A percentile compares a stretch with the other conserved stretches of the same genome.
Evolutionary conservation across 352 stramenopile genomes (phyloP).

Genomic region (Phytophthora palmivora): DNA sequence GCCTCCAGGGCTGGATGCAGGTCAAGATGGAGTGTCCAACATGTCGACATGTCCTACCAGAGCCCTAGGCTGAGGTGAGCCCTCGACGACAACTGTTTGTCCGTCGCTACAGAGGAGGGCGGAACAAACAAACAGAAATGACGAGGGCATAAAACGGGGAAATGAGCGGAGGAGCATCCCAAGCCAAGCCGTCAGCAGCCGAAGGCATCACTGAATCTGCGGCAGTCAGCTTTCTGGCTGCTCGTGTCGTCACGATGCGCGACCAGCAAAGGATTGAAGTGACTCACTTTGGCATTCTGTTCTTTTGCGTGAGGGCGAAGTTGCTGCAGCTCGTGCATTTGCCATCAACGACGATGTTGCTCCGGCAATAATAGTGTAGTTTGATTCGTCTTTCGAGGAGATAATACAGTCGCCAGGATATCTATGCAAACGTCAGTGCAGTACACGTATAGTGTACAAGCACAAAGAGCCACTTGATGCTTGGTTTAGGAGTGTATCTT

Average conservation of each 20-base stretch:
- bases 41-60: constrained; percentile 91
- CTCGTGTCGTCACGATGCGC: constrained; percentile 18
- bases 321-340: constrained; percentile 18
- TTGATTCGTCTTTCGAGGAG: constrained; percentile 15
- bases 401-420: constrained; percentile 38
- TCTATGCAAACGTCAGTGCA: constrained; percentile 28
- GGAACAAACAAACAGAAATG: constrained; percentile 32
- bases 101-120: constrained; percentile 27
- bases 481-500: constrained; percentile 10
- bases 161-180: constrained; percentile 8
- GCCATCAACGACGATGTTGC: constrained; percentile 1
- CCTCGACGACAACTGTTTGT: no score
- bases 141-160: constrained; percentile 30
- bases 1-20: constrained; percentile 97
- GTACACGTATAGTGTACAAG: constrained; percentile 1
- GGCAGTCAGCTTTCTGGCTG: constrained; percentile 12
- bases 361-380: constrained; percentile 26
- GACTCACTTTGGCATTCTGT: constrained; percentile 11
- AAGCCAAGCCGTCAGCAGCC: constrained; percentile 19
- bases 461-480: background rate
- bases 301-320: constrained; percentile 8
- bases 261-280: constrained; percentile 20
- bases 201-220: no score
- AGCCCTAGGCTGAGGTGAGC: constrained; percentile 62
- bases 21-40: constrained; percentile 98